Base-by-base conservation (phyloP, 768 basidiomycete species). In the Clathrus columnatus region DNA sequence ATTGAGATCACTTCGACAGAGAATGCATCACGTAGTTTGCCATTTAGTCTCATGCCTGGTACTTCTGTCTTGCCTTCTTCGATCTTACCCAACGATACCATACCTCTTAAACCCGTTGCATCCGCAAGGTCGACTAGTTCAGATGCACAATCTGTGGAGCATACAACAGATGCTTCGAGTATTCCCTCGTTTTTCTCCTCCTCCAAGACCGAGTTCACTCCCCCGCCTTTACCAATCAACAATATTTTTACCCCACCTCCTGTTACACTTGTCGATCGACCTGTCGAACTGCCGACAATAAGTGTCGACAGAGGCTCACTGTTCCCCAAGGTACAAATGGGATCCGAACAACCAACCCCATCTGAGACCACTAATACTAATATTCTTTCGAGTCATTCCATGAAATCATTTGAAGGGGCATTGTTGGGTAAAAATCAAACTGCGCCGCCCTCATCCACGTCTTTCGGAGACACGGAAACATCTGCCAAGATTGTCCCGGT, bases 101-200 rank as follows among this genome's bases (percentile, higher is more conserved):
- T 27, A 26, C 1, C 43, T 48, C 20, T 14, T 5, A 24, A 42
- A 4, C 10, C 36, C 11, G 36, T 8, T 36, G n/a, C 36, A n/a
- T 5, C 36, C n/a, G 36, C 7, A 8, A 4, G n/a, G n/a, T n/a
- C n/a, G n/a, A n/a, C n/a, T n/a, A n/a, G n/a, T n/a, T n/a, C n/a
- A n/a, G n/a, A n/a, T n/a, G n/a, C n/a, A n/a, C n/a, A n/a, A n/a
- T n/a, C n/a, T n/a, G n/a, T n/a, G n/a, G n/a, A n/a, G n/a, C n/a
- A n/a, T n/a, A n/a, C n/a, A n/a, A 36, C 36, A 5, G 36, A 8
- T 36, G 14, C 36, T 36, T n/a, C 36, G 4, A 11, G 36, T 36
- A 21, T 55, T 4, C 54, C 54, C 5, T 28, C 44, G 6, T 55
- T 55, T 45, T 55, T 55, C 30, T 17, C 54, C 4, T 32, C 46